Base-by-base conservation (phyloP, 2,329 filamentous ascomycete species). In the Venturia effusa region DNA sequence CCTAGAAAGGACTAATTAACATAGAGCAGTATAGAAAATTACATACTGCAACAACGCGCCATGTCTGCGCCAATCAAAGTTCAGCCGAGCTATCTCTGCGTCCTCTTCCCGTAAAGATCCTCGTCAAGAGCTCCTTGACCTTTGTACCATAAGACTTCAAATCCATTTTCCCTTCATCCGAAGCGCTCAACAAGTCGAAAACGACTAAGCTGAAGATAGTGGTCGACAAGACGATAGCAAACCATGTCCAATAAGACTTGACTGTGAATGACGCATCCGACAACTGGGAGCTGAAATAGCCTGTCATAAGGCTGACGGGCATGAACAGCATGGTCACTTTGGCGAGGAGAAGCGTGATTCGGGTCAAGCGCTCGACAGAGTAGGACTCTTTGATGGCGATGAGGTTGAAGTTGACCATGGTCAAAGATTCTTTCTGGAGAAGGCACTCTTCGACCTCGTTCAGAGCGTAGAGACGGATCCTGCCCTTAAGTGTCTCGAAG, bases 291-390 rank as follows among this genome's bases (percentile, higher is more conserved):
- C 84, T 86, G 72, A 90, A 92, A 73, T 90, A 92, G 39, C 80
- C 84, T 3, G 88, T 90, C 83, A 91, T 86, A 60, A 91, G 80
- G 68, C 83, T 87, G 66, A 91, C 86, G 0, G 88, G 88, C 64
- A 91, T 79, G 75, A 92, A 92, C 61, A 91, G 78, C 48, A 91
- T 88, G 15, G 86, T 89, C 6, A 88, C 83, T 71, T 92, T 91
- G 59, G 87, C 88, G 13, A 92, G 79, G 5, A 92, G 76, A 4
- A 90, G 84, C 3, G 88, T 89, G 67, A 88, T 86, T 64, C 88
- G 80, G 0, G 88, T 90, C 24, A 92, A 80, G 24, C 86, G 82
- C 65, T 89, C 88, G 13, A 90, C 88, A 4, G 85, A 84, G 67
- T 85, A 83, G 0, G 87, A 89, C 72, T 91, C 87, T 71, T 88